phyloP scores from a whole-genome alignment of 352 stramenopile genomes.

The Blastocystis sp. region DNA sequence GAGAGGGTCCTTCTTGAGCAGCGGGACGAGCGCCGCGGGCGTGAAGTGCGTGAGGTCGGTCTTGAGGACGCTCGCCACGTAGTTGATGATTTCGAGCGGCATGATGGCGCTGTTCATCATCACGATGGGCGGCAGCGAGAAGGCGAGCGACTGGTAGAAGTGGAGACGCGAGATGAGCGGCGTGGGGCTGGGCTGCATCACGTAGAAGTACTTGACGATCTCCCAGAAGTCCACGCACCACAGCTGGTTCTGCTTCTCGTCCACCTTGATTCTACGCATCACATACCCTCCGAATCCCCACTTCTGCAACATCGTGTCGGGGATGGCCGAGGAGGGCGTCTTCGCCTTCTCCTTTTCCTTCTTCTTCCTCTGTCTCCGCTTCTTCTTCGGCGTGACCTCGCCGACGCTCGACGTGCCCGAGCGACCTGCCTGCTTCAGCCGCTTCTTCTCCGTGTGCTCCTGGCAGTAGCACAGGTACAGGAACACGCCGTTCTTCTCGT shows the following conservation, averaged over 20 bases:
- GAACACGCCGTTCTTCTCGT: constrained; percentile 48
- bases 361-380: neutral
- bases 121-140: neutral
- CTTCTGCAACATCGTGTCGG: neutral
- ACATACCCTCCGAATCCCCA: neutral
- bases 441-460: constrained; percentile 5
- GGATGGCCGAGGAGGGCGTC: neutral
- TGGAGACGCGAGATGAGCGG: neutral
- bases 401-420: neutral
- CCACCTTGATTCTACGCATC: neutral
- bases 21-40: neutral
- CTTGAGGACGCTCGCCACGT: neutral
- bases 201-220: constrained; percentile 32
- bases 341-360: neutral
- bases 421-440: neutral
- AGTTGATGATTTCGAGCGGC: neutral
- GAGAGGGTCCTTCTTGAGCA: neutral
- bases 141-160: neutral
- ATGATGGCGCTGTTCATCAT: neutral
- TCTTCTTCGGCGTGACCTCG: constrained; percentile 30
- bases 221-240: constrained; percentile 19
- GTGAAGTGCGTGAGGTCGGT: neutral
- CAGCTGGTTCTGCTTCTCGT: constrained; percentile 10
- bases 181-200: neutral
- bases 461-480: constrained; percentile 56